Evolutionary conservation across 805 yeast species (phyloP), one percentile per base, ranked within the genome.

Genomic region (Metschnikowia kunwiensis): DNA sequence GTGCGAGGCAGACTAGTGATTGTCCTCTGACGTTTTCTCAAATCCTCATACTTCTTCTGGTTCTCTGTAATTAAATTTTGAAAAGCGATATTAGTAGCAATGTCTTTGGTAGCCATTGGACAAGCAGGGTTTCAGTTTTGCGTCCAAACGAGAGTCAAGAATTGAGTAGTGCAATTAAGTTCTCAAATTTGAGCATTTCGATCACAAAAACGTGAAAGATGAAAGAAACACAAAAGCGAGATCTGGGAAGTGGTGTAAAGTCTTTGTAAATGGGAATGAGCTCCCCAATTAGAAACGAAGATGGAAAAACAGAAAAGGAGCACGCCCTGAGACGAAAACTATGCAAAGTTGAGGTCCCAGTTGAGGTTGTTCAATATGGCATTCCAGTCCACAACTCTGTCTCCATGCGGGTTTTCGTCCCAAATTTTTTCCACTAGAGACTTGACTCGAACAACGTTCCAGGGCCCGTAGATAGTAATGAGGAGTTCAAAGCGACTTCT

Each of bases 331-430:
- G 9, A 22, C 5, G 19, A 9, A 16, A n/a, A 11, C 37, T 54
- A 77, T 10, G 89, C 93, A 66, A 84, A 85, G 57, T 83, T 81
- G 30, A 86, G 63, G 53, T 84, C 86, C 91, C 93, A 84, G 2
- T 84, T 86, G 32, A 82, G 60, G 9, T 70, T 70, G 42, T 77
- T 75, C 25, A 85, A 77, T 29, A 82, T 70, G 22, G 68, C 74
- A 51, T 77, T 76, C 93, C 94, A 85, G 55, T 85, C 89, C 24
- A 83, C 76, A 43, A 75, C 78, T 36, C 61, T 65, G 17, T 75
- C 71, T 0, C 93, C 91, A 7, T 63, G 51, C 7, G 63, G 62
- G 43, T 75, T 70, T 25, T 49, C 42, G 36, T 55, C 55, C 80
- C 80, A 75, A n/a, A 74, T 70, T 40, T 60, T 60, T 36, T 65